Conservation (phyloP, 352 stramenopile species). For the Pythium coloratum region DNA sequence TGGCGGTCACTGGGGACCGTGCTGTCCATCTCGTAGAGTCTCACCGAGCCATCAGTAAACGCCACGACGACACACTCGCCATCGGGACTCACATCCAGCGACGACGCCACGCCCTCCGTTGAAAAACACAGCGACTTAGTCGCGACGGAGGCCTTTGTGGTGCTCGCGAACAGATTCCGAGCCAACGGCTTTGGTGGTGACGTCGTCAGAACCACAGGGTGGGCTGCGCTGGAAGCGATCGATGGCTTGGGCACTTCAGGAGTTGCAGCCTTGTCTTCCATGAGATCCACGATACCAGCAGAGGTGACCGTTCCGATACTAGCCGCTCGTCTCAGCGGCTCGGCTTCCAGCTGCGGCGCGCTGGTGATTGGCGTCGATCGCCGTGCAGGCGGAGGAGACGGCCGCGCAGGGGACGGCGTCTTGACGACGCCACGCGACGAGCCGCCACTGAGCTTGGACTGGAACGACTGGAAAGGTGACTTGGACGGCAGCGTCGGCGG, state of each 20-base stretch:
- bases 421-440: conserved; percentile 10
- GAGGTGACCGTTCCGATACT: background rate
- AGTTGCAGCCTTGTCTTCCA: conserved; percentile 20
- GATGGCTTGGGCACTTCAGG: background rate
- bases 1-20: conserved; percentile 78
- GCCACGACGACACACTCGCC: conserved; percentile 82
- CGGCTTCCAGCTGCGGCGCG: background rate
- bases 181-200: conserved; percentile 41
- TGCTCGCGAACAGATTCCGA: conserved; percentile 49
- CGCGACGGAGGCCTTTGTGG: conserved; percentile 34
- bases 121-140: conserved; percentile 83
- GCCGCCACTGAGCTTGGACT: conserved; percentile 52
- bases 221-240: background rate
- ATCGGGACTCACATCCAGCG: conserved; percentile 73
- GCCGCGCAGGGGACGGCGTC: conserved; percentile 19
- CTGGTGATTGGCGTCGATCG: conserved; percentile 13
- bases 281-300: conserved; percentile 17
- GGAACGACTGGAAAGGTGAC: conserved; percentile 81
- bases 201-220: conserved; percentile 14
- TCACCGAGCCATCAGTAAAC: conserved; percentile 76
- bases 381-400: conserved; percentile 9
- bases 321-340: background rate
- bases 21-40: conserved; percentile 86
- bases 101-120: conserved; percentile 69
- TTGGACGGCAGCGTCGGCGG: conserved; percentile 40